A percentile compares a stretch with the other conserved stretches of the same genome.
Conservation (phyloP, 345 rosid species). For the sweet orange (Citrus sinensis) region DVS_A1.0 CM039163.1:2794501-2795000, state of each 20-base stretch:
- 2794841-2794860: background rate
- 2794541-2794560: background rate
- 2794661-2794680: background rate
- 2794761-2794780: background rate
- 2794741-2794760: background rate
- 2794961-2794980: slow-evolving; percentile 2
- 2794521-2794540: background rate
- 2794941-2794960: slow-evolving; percentile 9
- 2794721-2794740: background rate
- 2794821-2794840: background rate
- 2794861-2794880: slow-evolving; percentile 97
- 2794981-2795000: background rate
- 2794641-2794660: background rate
- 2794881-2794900: slow-evolving; percentile 65
- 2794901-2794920: slow-evolving; percentile 65
- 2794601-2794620: background rate
- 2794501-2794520: background rate
- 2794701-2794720: background rate
- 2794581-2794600: background rate
- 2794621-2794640: background rate
- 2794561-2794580: background rate
- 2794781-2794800: background rate
- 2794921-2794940: slow-evolving; percentile 31
- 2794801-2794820: background rate
- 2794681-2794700: background rate